Evolutionary conservation across 2,329 filamentous ascomycete species (phyloP), one percentile per base, ranked within the genome.

Genomic region (Trematosphaeria pertusa): DNA sequence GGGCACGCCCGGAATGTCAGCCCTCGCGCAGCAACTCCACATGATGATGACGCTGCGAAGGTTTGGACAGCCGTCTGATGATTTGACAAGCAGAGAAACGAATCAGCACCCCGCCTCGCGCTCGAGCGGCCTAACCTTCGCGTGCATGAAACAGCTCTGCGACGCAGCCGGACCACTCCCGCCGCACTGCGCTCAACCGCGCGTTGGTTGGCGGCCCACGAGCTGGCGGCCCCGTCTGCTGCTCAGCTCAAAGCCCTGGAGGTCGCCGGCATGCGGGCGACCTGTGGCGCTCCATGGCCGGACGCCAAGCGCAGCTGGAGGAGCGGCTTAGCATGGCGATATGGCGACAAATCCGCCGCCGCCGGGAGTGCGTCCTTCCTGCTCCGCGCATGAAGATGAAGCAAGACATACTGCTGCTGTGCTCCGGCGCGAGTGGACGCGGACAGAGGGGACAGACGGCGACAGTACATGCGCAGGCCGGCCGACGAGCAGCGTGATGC

Each of bases 91-190:
- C 44, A 30, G 31, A 46, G 49, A 61, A 62, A 57, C 61, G 55
- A 58, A 65, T 54, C 58, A 59, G 59, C 46, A 48, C 53, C 56
- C 52, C 52, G 46, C 49, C 53, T 46, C 42, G 22, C 22, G 12
- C 34, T 46, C 53, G 41, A 24, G 43, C 38, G 31, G 40, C 52
- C 59, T 52, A 51, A 39, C 38, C 32, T 43, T 43, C 35, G 48
- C 52, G 31, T 59, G 62, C 55, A 62, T 69, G 66, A 71, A 70
- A 71, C 68, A 59, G 48, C 52, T 55, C 56, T 68, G 64, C 61
- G 57, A 69, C 67, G 48, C 54, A 54, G 33, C 46, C 43, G 45
- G 46, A 14, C 24, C 39, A 43, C 36, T 46, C n/a, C 32, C 39
- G 46, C 50, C 49, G 40, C 34, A 42, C 33, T 22, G 36, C 35